Conservation (phyloP, 495 filamentous ascomycete species). For the Penicillium fimorum region DNA sequence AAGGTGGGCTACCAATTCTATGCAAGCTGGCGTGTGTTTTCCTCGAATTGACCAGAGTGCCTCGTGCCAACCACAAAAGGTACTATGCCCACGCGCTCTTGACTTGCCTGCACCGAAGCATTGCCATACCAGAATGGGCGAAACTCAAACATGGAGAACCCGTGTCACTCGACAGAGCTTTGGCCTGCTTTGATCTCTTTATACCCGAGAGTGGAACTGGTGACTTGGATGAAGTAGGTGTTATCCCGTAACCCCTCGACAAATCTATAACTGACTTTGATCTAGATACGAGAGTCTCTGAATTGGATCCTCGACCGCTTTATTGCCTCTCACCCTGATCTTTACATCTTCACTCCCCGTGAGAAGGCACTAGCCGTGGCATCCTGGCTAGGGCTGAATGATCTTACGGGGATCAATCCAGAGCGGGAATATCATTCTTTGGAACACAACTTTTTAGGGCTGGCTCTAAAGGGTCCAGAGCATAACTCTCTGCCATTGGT, state of each 20-base stretch:
- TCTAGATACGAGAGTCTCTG: constrained; percentile 58
- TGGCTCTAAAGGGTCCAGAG: constrained; percentile 55
- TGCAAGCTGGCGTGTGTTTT: constrained; percentile 8
- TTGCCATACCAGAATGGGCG: constrained; percentile 75
- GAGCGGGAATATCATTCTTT: constrained; percentile 71
- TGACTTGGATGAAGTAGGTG: constrained; percentile 68
- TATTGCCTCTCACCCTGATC: constrained; percentile 43
- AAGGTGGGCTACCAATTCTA: constrained; percentile 52
- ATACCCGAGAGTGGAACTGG: constrained; percentile 66
- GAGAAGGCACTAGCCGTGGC: constrained; percentile 66
- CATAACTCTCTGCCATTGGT: constrained; percentile 79
- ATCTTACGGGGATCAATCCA: constrained; percentile 64
- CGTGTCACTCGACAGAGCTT: constrained; percentile 66
- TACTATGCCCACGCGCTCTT: constrained; percentile 73
- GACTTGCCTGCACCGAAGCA: constrained; percentile 74
- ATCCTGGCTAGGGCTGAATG: constrained; percentile 60
- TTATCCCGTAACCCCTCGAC: not conserved
- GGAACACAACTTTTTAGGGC: constrained; percentile 80
- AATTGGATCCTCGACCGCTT: constrained; percentile 61
- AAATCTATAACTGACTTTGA: constrained; percentile 9
- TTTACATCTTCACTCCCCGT: constrained; percentile 55
- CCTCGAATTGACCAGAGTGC: constrained; percentile 11
- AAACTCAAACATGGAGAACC: constrained; percentile 50
- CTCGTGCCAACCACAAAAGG: constrained; percentile 38
- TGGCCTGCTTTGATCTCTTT: constrained; percentile 86